These are phyloP conservation scores for Xylaria flabelliformis DNA, from an alignment of 495 filamentous ascomycete genomes.

Conservation along the genomic window DNA sequence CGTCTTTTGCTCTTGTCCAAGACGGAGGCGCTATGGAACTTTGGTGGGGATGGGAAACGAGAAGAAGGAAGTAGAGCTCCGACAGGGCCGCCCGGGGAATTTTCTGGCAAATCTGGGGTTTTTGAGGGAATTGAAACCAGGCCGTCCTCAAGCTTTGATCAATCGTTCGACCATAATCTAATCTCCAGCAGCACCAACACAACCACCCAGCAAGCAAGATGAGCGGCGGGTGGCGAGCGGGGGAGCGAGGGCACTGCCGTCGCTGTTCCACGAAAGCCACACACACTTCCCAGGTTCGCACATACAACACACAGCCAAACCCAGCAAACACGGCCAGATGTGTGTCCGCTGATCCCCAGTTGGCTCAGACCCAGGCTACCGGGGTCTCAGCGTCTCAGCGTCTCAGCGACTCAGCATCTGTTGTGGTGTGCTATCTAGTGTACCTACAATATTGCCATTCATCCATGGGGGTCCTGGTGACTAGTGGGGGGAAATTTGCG, in stretches of 20 bases:
- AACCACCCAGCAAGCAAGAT: slow-evolving; percentile 17
- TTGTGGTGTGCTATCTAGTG: not conserved
- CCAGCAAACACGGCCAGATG: slow-evolving; percentile 25
- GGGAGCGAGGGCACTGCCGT: slow-evolving; percentile 17
- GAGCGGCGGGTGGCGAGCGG: slow-evolving; percentile 24
- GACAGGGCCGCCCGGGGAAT: slow-evolving; percentile 12
- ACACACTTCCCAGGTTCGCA: slow-evolving; percentile 4
- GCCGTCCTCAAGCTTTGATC: slow-evolving; percentile 8
- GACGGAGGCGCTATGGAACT: slow-evolving; percentile 21
- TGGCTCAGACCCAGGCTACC: slow-evolving; percentile 11
- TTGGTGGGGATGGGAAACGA: slow-evolving; percentile 24
- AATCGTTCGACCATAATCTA: slow-evolving; percentile 8
- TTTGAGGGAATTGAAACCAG: slow-evolving; percentile 19
- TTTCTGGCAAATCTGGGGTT: slow-evolving; percentile 21
- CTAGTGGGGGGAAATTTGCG: not conserved
- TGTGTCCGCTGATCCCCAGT: slow-evolving; percentile 15
- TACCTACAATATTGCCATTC: not conserved
- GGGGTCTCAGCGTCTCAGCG: not conserved
- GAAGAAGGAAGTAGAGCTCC: slow-evolving; percentile 7
- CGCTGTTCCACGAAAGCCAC: slow-evolving; percentile 22
- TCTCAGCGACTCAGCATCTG: slow-evolving; percentile 13
- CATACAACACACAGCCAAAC: slow-evolving; percentile 5
- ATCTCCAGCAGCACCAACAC: slow-evolving; percentile 2
- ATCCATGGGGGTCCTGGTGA: not conserved
- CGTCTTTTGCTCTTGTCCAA: not conserved